Evolutionary conservation across 2,329 filamentous ascomycete genomes (phyloP), one percentile per base, ranked within the genome.

Genomic region (Fusarium abutilonis): DNA sequence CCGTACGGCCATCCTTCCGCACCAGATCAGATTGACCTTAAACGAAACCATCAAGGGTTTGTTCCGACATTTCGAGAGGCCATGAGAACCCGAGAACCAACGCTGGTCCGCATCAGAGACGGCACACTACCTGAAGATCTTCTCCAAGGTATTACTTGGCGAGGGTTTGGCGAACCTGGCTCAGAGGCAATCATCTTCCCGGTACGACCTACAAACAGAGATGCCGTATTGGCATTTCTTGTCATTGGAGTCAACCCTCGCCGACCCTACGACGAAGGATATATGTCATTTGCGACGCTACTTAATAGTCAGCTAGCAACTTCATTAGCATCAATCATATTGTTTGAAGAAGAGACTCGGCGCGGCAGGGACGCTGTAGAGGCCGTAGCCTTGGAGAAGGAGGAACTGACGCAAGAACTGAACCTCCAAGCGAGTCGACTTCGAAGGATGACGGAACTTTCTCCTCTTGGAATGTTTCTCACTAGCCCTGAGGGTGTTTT

Each of bases 211-310:
- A 81, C 87, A 0, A 89, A 85, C 2, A 86, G 78, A 6, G 88
- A 91, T 39, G 81, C 81, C 2, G 85, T 86, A 0, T 78, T 90
- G 31, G 89, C 87, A 0, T 85, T 91, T 50, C 76, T 92, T 2
- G 79, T 91, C 2, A 77, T 91, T 36, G 88, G 87, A 1, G 79
- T 91, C 8, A 91, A 91, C 64, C 87, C 89, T 5, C 78, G 87
- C 19, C 78, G 87, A 32, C 88, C 88, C 0, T 91, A 89, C 56
- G 89, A 91, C 66, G 85, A 87, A 44, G 87, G 89, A 49, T 91
- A 91, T 64, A 81, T 80, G 45, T 75, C 86, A 0, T 89, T 89
- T 58, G 76, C 87, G 3, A 80, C 66, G 19, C 67, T 77, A 46
- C 62, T 79, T 0, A 77, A 76, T 42, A 69, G 75, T 11, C 88